These are phyloP conservation scores for Pseudogymnoascus sp. DNA, from an alignment of 2,329 filamentous ascomycete species.

Conservation along the genomic window DNA sequence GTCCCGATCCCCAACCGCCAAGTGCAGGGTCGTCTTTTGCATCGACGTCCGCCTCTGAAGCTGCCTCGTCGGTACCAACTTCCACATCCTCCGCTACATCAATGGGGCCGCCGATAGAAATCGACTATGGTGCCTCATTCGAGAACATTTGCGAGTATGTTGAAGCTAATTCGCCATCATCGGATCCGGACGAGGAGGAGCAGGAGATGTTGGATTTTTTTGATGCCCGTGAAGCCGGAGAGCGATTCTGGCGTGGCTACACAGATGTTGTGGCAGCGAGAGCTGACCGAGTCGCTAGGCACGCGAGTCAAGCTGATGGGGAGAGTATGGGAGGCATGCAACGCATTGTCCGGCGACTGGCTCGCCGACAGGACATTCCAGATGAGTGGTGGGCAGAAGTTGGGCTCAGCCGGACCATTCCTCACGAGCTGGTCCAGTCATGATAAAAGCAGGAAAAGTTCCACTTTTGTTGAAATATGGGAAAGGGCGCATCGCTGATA, in stretches of 20 bases:
- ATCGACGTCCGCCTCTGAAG: constrained; percentile 24
- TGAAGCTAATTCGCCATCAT: constrained; percentile 23
- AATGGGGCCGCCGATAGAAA: not conserved
- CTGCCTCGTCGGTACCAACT: constrained; percentile 17
- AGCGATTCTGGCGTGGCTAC: constrained; percentile 22
- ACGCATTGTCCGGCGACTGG: constrained; percentile 62
- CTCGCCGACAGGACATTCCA: constrained; percentile 65
- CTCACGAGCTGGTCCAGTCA: constrained; percentile 29
- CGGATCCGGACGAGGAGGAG: constrained; percentile 30
- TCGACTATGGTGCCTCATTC: not conserved
- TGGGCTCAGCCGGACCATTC: constrained; percentile 55
- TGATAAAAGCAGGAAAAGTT: not conserved
- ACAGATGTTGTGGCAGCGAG: constrained; percentile 23
- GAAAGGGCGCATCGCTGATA: not conserved
- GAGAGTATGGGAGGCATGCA: constrained; percentile 57
- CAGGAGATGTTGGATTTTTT: constrained; percentile 23
- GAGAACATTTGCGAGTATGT: constrained; percentile 11
- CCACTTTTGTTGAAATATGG: not conserved
- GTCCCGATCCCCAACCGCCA: constrained; percentile 72
- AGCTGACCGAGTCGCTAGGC: constrained; percentile 29
- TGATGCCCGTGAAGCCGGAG: constrained; percentile 13
- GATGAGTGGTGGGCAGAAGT: constrained; percentile 76
- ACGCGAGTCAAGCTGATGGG: constrained; percentile 23
- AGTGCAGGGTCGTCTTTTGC: constrained; percentile 74
- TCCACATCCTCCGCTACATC: not conserved